Base-by-base conservation (phyloP, 202 grass and related monocot genomes). In the Carex arenaria region DNA sequence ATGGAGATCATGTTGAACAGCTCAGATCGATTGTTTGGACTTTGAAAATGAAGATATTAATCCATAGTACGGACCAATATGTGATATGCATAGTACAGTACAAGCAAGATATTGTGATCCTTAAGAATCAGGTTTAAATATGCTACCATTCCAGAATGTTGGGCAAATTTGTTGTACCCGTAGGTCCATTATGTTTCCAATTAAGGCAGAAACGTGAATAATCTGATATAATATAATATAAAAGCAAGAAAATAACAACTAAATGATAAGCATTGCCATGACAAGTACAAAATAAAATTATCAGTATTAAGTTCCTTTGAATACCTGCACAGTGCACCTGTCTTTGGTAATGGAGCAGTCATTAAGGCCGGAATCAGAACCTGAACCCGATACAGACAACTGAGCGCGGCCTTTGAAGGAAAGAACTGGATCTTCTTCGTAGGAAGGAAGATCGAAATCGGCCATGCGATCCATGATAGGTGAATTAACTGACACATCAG, bases 271-370 rank as follows among this genome's bases (percentile, higher is more conserved):
- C 34, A 89, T 68, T 68, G 32, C 5, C 64, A 68, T 68, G 66
- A 31, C 15, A 68, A 67, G 11, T 76, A 18, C 26, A 55, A 20
- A 34, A 2, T 55, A 77, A 31, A 77, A 77, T n/a, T n/a, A 74
- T 17, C 71, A 56, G 51, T 14, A 19, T n/a, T 23, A 51, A 45
- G 43, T 26, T 57, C 15, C 14, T 34, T 56, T 4, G 3, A 56
- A n/a, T 85, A 91, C 92, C 79, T 98, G 95, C 61, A 93, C 85
- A 75, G 90, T 98, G 85, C 90, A 98, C 78, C 94, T 93, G 86
- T 94, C 95, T 82, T 98, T 98, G 78, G 95, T 98, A 70, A 98
- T 98, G 5, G 92, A 98, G 53, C 80, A 82, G 51, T 94, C 81
- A 80, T 53, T 80, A 67, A 72, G 70, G 23, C 64, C 52, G 47